Evolutionary conservation across 2,329 filamentous ascomycete genomes (phyloP).

Genomic region (Colletotrichum sublineola): DNA sequence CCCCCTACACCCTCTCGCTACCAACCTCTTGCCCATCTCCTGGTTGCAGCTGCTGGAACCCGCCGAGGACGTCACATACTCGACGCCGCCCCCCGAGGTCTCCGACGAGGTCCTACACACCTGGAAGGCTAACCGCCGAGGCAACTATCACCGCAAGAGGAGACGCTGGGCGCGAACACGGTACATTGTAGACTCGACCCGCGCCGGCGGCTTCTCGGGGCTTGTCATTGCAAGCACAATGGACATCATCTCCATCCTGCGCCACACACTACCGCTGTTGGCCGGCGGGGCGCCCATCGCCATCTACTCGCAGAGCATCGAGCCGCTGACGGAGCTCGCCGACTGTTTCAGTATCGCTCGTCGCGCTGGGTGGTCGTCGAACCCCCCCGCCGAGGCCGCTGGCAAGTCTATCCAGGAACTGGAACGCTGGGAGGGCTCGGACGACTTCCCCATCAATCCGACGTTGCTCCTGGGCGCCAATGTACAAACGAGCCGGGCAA

Average conservation of each 20-base stretch:
- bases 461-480: slow-evolving; percentile 83
- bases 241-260: slow-evolving; percentile 82
- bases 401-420: slow-evolving; percentile 63
- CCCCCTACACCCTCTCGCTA: slow-evolving; percentile 81
- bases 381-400: slow-evolving; percentile 61
- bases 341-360: slow-evolving; percentile 88
- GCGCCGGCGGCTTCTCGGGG: slow-evolving; percentile 83
- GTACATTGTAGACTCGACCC: slow-evolving; percentile 80
- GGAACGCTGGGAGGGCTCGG: slow-evolving; percentile 69
- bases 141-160: slow-evolving; percentile 90
- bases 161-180: slow-evolving; percentile 82
- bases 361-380: slow-evolving; percentile 78
- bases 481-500: slow-evolving; percentile 83
- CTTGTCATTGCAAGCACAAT: slow-evolving; percentile 86
- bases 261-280: slow-evolving; percentile 82
- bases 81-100: slow-evolving; percentile 71
- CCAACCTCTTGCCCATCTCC: slow-evolving; percentile 84
- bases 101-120: slow-evolving; percentile 72
- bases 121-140: slow-evolving; percentile 86
- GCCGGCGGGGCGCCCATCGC: slow-evolving; percentile 86
- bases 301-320: slow-evolving; percentile 85
- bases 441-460: slow-evolving; percentile 90
- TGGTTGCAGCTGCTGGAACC: slow-evolving; percentile 94
- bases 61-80: slow-evolving; percentile 79
- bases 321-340: slow-evolving; percentile 81